Evolutionary conservation across 768 basidiomycete genomes (phyloP).

Genomic region (Auriculariales sp.): DNA sequence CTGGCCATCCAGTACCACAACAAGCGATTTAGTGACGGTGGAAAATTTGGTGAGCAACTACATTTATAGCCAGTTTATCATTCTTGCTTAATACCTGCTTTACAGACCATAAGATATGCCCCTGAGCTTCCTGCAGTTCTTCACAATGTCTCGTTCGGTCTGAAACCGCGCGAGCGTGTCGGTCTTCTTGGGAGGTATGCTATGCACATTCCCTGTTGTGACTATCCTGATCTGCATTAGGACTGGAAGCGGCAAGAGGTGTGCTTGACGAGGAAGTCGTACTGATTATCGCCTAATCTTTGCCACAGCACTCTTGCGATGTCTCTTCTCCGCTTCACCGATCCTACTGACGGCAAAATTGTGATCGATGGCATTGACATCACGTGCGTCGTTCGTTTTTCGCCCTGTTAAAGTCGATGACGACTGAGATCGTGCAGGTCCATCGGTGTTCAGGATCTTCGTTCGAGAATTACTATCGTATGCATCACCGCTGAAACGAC

Average conservation of each 20-base stretch:
- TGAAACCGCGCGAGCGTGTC: slow-evolving; percentile 59
- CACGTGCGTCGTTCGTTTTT: slow-evolving; percentile 16
- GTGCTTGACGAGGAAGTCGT: background rate
- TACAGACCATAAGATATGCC: slow-evolving; percentile 42
- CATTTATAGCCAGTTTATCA: no score
- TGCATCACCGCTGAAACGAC: background rate
- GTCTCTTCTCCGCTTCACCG: slow-evolving; percentile 73
- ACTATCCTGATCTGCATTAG: slow-evolving; percentile 1
- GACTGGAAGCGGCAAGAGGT: slow-evolving; percentile 57
- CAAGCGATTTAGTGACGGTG: slow-evolving; percentile 44
- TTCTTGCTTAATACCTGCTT: slow-evolving; percentile 13
- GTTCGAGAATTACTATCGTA: slow-evolving; percentile 35
- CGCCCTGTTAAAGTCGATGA: background rate
- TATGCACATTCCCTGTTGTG: background rate
- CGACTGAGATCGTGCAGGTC: slow-evolving; percentile 13
- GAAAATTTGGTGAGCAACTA: slow-evolving; percentile 51
- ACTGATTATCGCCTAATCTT: background rate
- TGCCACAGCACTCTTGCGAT: slow-evolving; percentile 49
- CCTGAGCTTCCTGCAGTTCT: slow-evolving; percentile 74
- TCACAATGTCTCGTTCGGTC: slow-evolving; percentile 55
- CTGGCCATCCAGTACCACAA: slow-evolving; percentile 68
- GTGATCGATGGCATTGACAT: slow-evolving; percentile 83
- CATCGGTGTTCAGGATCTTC: slow-evolving; percentile 72
- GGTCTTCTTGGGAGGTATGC: slow-evolving; percentile 62
- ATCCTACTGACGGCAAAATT: slow-evolving; percentile 63